Base-by-base conservation (phyloP, 306 rosid species). In the Hippophae rhamnoides region DNA sequence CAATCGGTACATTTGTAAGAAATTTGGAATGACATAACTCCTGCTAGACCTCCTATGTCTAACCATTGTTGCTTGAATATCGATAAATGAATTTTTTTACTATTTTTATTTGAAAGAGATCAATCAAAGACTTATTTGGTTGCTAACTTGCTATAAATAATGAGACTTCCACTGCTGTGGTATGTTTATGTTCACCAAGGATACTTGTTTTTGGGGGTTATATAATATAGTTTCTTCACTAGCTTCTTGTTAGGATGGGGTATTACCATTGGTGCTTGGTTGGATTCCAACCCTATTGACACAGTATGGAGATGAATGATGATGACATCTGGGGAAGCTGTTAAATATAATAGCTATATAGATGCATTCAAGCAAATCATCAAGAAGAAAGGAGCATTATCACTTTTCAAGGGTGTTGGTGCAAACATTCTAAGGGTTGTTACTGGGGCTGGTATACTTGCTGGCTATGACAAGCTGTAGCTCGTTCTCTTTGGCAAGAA, bases 261-360 rank as follows among this genome's bases (percentile, higher is more conserved):
- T 13, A 86, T 89, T 70, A 89, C 95, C 5, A 86, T 89, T 44
- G 89, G 95, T 65, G 95, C 97, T 47, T 87, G 92, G 59, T 71
- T 89, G 76, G 92, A 92, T 52, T 81, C 95, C 57, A 85, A 89
- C 75, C 97, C 97, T 13, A 67, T 81, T 12, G 97, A 89, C 54
- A 89, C 95, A 9, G 85, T 89, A 52, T 89, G 97, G 38, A 85
- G 95, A 85, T 81, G 97, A 64, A 89, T 85, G 97, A 89, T 89
- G 97, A 89, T 85, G 95, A 89, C 97, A 49, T 89, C 97, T n/a
- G 97, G 97, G 41, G 97, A 89, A 81, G 95, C 90, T 52, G 97
- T 89, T 13, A 85, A 89, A 72, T 89, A 89, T 66, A 81, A 64
- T 7, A 83, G 92, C 78, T 86, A 95, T 52, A 68, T 83, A 64